phyloP scores from a whole-genome alignment of 2,329 filamentous ascomycete genomes.

The Alternaria solani region DNA sequence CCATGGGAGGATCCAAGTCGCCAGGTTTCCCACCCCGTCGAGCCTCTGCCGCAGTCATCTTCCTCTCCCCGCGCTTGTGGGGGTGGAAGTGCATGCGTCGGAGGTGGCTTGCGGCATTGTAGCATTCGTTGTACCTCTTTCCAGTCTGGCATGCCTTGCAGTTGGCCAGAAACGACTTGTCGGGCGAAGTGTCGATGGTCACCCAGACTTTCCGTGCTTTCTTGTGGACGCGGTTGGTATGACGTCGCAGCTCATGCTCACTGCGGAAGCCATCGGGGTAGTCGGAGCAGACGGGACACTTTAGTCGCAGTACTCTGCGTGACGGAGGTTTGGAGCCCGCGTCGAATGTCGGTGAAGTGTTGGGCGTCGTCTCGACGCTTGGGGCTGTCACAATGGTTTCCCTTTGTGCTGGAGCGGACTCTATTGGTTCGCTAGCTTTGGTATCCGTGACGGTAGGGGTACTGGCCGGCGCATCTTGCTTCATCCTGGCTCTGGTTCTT shows the following conservation, averaged over 20 bases:
- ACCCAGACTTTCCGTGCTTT: constrained; percentile 69
- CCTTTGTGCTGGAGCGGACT: constrained; percentile 34
- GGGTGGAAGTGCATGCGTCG: constrained; percentile 87
- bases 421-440: constrained; percentile 34
- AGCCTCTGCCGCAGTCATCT: constrained; percentile 65
- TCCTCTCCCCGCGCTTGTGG: constrained; percentile 62
- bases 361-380: constrained; percentile 34
- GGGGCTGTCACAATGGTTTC: constrained; percentile 44
- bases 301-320: constrained; percentile 46
- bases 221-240: constrained; percentile 71
- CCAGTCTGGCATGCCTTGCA: constrained; percentile 82
- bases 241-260: constrained; percentile 72
- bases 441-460: constrained; percentile 31
- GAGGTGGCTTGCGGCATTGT: constrained; percentile 91
- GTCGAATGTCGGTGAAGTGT: constrained; percentile 45
- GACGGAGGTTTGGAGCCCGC: constrained; percentile 40
- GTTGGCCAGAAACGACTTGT: constrained; percentile 73
- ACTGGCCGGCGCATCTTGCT: constrained; percentile 36
- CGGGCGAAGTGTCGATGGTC: constrained; percentile 66
- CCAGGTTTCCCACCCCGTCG: constrained; percentile 68
- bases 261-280: constrained; percentile 83
- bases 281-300: constrained; percentile 73
- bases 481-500: constrained; percentile 48
- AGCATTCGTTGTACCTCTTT: constrained; percentile 89
- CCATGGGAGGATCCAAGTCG: constrained; percentile 64